Evolutionary conservation across 2,329 filamentous ascomycete species (phyloP).

Genomic region (Pseudogymnoascus sp.): DNA sequence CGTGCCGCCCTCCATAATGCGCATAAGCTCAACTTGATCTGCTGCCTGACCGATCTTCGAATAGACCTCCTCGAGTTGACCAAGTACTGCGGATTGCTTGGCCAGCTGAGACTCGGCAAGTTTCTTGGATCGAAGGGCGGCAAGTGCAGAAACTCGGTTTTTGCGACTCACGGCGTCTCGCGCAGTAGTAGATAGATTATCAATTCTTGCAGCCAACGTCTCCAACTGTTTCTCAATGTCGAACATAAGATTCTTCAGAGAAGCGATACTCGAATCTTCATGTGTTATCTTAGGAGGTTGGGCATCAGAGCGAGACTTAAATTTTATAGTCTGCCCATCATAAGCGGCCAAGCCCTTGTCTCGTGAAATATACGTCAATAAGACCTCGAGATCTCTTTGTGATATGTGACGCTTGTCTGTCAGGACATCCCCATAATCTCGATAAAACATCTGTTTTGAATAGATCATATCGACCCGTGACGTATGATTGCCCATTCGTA

Average conservation of each 20-base stretch:
- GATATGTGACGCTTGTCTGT: slow-evolving; percentile 44
- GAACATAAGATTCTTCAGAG: slow-evolving; percentile 68
- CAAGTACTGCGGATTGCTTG: slow-evolving; percentile 62
- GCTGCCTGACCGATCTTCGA: slow-evolving; percentile 76
- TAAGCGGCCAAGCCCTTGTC: slow-evolving; percentile 52
- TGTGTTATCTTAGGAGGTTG: slow-evolving; percentile 48
- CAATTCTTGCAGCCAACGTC: slow-evolving; percentile 57
- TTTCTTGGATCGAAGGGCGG: slow-evolving; percentile 75
- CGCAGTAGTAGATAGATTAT: slow-evolving; percentile 54
- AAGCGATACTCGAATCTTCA: slow-evolving; percentile 75
- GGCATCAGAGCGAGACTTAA: slow-evolving; percentile 48
- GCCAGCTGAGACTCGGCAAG: slow-evolving; percentile 65
- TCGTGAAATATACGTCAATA: slow-evolving; percentile 61
- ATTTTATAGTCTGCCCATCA: slow-evolving; percentile 64
- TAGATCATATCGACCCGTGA: slow-evolving; percentile 58
- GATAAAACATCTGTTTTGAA: slow-evolving; percentile 54
- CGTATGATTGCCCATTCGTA: slow-evolving; percentile 33
- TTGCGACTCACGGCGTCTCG: slow-evolving; percentile 62
- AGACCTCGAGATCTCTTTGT: slow-evolving; percentile 55
- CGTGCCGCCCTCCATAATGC: slow-evolving; percentile 71
- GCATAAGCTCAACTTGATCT: slow-evolving; percentile 75
- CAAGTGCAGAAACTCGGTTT: slow-evolving; percentile 66
- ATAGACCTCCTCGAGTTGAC: slow-evolving; percentile 76
- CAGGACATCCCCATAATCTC: slow-evolving; percentile 46
- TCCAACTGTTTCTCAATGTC: slow-evolving; percentile 66